A percentile compares a stretch with the other conserved stretches of the same genome.
Conservation (phyloP, 83 land plant species). For the Isoetes engelmannii region DNA sequence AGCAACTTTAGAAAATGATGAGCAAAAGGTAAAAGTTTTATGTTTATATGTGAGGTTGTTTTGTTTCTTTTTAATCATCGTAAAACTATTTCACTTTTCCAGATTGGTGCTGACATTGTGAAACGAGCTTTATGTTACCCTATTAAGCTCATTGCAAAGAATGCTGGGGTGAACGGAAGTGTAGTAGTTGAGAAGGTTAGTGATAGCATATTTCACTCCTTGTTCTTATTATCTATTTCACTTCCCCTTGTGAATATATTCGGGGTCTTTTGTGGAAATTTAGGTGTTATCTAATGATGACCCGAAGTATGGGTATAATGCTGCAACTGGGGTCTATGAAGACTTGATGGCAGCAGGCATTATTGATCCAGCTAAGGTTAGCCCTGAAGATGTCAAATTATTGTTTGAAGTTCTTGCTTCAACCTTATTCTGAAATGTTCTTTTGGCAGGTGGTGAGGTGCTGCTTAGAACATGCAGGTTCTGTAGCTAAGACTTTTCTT, state of each 20-base stretch:
- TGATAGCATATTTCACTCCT: not conserved
- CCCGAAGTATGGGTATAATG: slow-evolving; percentile 68
- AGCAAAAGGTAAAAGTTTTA: slow-evolving; percentile 55
- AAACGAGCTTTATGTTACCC: slow-evolving; percentile 77
- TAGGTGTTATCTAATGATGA: slow-evolving; percentile 65
- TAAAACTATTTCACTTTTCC: slow-evolving; percentile 1
- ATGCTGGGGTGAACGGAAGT: slow-evolving; percentile 90
- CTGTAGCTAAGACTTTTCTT: slow-evolving; percentile 64
- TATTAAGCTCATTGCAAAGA: slow-evolving; percentile 73
- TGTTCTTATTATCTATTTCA: not conserved
- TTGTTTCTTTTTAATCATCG: not conserved
- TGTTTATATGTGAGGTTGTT: not conserved
- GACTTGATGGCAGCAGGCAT: slow-evolving; percentile 85
- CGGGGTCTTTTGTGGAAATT: not conserved
- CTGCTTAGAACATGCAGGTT: slow-evolving; percentile 67
- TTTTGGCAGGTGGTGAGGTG: slow-evolving; percentile 63
- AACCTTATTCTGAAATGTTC: no score
- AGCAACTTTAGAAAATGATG: slow-evolving; percentile 65
- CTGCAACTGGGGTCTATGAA: slow-evolving; percentile 71
- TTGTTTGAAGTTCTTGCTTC: no score
- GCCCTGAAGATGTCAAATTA: not conserved
- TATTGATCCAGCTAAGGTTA: slow-evolving; percentile 86
- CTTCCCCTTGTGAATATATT: not conserved
- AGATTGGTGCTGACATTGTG: slow-evolving; percentile 89
- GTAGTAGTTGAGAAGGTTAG: slow-evolving; percentile 74